Percentiles rank a stretch among this genome's conserved stretches.
Evolutionary conservation across 306 rosid species (phyloP).

Genomic region (Cucurbita argyrosperma): DNA sequence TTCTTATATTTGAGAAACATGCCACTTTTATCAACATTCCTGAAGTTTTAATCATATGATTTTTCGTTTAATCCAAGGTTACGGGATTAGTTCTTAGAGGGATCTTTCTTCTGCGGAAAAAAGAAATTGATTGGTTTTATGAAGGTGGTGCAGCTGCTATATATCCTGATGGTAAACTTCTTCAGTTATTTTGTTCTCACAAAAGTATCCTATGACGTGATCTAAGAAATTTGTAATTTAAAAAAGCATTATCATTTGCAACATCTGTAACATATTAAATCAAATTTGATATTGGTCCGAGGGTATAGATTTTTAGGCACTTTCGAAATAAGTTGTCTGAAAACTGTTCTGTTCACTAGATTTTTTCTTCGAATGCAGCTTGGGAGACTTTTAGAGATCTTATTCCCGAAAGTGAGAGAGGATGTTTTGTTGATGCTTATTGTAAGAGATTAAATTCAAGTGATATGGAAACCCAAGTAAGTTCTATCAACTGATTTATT

Average conservation of each 20-base stretch:
- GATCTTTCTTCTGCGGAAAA: constrained; percentile 76
- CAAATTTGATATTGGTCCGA: not conserved
- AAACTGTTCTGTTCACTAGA: not conserved
- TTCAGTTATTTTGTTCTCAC: not conserved
- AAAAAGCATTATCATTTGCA: not conserved
- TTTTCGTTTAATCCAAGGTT: constrained; percentile 44
- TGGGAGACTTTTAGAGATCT: constrained; percentile 92
- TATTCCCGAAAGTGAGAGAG: constrained; percentile 73
- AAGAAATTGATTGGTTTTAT: constrained; percentile 97
- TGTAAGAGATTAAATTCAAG: constrained; percentile 69
- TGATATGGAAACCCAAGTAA: constrained; percentile 64
- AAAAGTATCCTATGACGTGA: not conserved
- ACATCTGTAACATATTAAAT: not conserved
- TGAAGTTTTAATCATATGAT: constrained; percentile 7
- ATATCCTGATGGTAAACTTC: constrained; percentile 70
- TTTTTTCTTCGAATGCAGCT: constrained; percentile 29
- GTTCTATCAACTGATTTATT: not conserved
- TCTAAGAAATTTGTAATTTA: not conserved
- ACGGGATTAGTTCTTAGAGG: constrained; percentile 82
- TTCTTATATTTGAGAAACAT: not conserved
- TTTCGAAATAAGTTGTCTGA: not conserved
- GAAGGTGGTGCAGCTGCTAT: constrained; percentile 95
- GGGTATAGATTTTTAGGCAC: not conserved
- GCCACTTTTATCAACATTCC: not conserved
- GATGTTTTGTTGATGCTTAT: constrained; percentile 63